A percentile compares a stretch with the other conserved stretches of the same genome.
Conservation (phyloP, 2,329 filamentous ascomycete genomes). For the Aspergillus hortae region DNA sequence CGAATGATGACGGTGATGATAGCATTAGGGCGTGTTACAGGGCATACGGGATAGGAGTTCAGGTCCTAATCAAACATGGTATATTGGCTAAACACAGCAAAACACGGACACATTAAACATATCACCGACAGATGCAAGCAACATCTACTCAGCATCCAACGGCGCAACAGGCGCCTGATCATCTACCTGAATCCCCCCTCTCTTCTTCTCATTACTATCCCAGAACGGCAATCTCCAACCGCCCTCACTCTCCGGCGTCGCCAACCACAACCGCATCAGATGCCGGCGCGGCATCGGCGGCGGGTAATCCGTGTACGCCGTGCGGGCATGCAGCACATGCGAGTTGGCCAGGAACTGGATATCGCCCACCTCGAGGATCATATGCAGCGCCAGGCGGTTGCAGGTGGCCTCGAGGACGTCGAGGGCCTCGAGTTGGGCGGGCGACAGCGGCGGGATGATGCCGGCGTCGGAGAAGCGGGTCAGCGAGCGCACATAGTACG, state of each 20-base stretch:
- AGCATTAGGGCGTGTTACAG: neutral
- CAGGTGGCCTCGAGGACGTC: slow-evolving; percentile 73
- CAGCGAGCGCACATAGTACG: slow-evolving; percentile 78
- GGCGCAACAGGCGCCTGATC: slow-evolving; percentile 71
- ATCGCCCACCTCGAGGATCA: slow-evolving; percentile 81
- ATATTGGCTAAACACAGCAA: neutral
- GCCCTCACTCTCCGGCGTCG: slow-evolving; percentile 75
- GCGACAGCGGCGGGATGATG: slow-evolving; percentile 67
- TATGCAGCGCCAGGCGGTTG: slow-evolving; percentile 70
- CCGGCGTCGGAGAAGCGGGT: slow-evolving; percentile 69
- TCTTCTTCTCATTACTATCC: slow-evolving; percentile 78
- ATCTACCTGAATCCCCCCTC: slow-evolving; percentile 84
- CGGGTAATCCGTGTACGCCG: slow-evolving; percentile 70
- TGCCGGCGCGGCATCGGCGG: slow-evolving; percentile 70
- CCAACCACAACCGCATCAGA: slow-evolving; percentile 79
- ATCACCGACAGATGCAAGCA: neutral
- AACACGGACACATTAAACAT: neutral
- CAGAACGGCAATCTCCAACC: slow-evolving; percentile 82
- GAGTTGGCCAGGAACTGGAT: slow-evolving; percentile 82
- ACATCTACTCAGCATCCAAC: slow-evolving; percentile 68
- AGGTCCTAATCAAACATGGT: slow-evolving; percentile 4
- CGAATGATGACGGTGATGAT: neutral
- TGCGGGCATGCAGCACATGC: slow-evolving; percentile 77
- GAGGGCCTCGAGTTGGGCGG: slow-evolving; percentile 65
- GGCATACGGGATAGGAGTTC: neutral